Evolutionary conservation across 192 early-diverging fungal genomes (phyloP).

Genomic region (Geranomyces variabilis): DNA sequence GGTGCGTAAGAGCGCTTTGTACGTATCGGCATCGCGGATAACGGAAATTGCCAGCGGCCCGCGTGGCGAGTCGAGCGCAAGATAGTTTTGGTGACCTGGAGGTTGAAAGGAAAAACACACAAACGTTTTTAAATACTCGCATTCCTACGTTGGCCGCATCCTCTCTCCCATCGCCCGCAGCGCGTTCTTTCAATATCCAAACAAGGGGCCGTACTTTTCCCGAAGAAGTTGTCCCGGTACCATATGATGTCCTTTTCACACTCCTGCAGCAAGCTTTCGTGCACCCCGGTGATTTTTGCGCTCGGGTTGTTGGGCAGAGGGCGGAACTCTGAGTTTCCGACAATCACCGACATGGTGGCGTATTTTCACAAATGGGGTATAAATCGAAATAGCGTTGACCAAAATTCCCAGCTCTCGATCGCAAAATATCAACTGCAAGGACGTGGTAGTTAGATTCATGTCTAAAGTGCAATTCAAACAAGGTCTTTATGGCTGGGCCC

Average conservation of each 20-base stretch:
- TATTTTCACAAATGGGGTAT: background rate
- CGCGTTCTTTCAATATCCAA: too few relatives aligned
- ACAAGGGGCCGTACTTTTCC: too few relatives aligned
- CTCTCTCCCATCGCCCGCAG: too few relatives aligned
- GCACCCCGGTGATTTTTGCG: constrained; percentile 54
- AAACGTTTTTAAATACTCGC: too few relatives aligned
- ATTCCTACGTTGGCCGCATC: too few relatives aligned
- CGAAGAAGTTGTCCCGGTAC: constrained; percentile 67
- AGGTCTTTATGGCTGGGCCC: too few relatives aligned
- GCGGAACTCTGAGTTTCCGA: constrained; percentile 53
- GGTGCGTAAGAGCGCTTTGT: constrained; percentile 56
- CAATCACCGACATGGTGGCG: constrained; percentile 46
- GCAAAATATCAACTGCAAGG: too few relatives aligned
- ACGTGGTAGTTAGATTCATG: too few relatives aligned
- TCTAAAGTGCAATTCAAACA: too few relatives aligned
- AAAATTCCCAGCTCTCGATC: too few relatives aligned
- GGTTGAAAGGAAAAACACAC: background rate
- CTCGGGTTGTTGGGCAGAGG: constrained; percentile 44
- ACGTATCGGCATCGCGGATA: constrained; percentile 49
- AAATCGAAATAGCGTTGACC: too few relatives aligned
- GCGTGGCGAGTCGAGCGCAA: constrained; percentile 45
- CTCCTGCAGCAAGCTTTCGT: constrained; percentile 65
- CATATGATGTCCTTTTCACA: constrained; percentile 72
- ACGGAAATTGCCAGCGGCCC: constrained; percentile 59
- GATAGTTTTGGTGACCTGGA: constrained; percentile 55